Evolutionary conservation across 164 flowering plant species (phyloP), one percentile per base, ranked within the genome.

Genomic region (Paratinospora sagittata): DNA sequence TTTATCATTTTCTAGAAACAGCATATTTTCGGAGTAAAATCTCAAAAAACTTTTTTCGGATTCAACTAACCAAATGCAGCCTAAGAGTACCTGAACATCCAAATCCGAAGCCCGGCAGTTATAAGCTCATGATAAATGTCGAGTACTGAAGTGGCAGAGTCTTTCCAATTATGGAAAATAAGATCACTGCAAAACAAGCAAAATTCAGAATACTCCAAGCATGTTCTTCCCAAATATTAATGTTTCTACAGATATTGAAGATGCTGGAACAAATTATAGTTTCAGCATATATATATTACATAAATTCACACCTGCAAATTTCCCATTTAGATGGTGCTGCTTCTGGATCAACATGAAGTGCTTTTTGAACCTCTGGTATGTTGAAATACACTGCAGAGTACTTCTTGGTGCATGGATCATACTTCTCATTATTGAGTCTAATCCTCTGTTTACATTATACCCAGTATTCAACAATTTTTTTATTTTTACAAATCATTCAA

Each of bases 341-440:
- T 78, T 79, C 83, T 8, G 85, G 82, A 74, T 78, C 55, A 55
- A 89, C 97, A 81, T 94, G 95, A 68, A 94, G 90, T 61, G 97
- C 97, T 61, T 77, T 78, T 64, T 91, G 96, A 80, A 94, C 98
- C 85, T 88, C 95, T 19, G 90, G 93, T 17, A 75, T 81, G 75
- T 94, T 94, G 84, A 91, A 94, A 81, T 92, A 94, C 45, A 78
- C 74, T 52, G 67, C 78, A 12, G 98, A 86, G 79, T 91, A 94
- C 74, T 78, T 71, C 80, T 87, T 92, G 0, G 97, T 90, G 82
- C 98, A 94, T 55, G 98, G 98, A 78, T 94, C 98, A 78, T 94
- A 94, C 62, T 77, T 79, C 76, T 86, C 81, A 52, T 84, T 72
- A 12, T 84, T 43, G 16, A 19, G 24, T 55, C 61, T 21, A 55